Evolutionary conservation across 1,284 basidiomycete genomes (phyloP), one percentile per base, ranked within the genome.

Genomic region (Trichosporon asahii): DNA sequence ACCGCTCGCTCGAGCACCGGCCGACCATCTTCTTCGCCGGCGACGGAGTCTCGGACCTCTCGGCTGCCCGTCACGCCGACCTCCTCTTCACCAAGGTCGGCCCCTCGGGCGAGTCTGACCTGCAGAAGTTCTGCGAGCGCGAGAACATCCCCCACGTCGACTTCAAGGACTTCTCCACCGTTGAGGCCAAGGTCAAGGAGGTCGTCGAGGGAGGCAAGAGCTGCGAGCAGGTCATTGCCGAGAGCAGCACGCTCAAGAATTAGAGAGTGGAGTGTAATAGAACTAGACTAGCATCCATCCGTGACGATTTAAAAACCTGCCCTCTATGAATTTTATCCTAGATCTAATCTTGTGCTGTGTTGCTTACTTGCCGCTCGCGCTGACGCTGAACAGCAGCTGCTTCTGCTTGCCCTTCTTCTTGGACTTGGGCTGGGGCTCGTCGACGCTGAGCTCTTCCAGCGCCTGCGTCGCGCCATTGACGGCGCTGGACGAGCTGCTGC

Each of bases 21-120:
- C 95, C 95, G 2, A 90, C 88, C 0, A 85, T 95, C 18, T 95
- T 97, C 84, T 97, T 96, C 88, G 95, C 95, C 75, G 95, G 95
- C 0, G 95, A 98, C 79, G 95, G 95, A 61, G 95, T 96, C 67
- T 93, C 91, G 91, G 94, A 96, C 82, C 88, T 97, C 82, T 93
- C 91, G 9, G 95, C 95, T 1, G 95, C 95, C 0, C 86, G 86
- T 68, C 92, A 95, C 76, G 93, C 95, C 23, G 93, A 97, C 83
- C 85, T 94, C 21, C 87, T 98, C 29, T 96, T 96, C 81, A 93
- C 95, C 73, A 97, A 97, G 84, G 80, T 85, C 76, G 92, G 92
- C 77, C 85, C 85, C 0, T 88, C 89, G 73, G 90, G 89, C 64
- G 91, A 93, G 76, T 95, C 94, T 77, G 94, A 97, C 79, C 86